Conservation (phyloP, 2,329 filamentous ascomycete genomes). For the Delphinella strobiligena region DNA sequence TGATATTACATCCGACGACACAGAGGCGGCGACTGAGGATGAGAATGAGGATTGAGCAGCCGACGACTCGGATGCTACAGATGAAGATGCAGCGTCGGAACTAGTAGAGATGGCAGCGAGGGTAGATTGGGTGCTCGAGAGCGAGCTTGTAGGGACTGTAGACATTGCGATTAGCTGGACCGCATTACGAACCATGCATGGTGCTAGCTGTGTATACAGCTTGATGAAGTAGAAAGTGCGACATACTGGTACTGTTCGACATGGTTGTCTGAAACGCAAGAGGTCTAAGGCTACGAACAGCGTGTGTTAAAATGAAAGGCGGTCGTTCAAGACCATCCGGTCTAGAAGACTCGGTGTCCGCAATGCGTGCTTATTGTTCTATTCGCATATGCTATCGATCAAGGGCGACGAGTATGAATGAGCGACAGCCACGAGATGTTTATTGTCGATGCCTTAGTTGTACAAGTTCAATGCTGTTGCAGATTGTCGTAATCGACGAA, state of each 20-base stretch:
- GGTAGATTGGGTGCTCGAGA: slow-evolving; percentile 1
- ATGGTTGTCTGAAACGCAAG: not conserved
- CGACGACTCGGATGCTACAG: slow-evolving; percentile 12
- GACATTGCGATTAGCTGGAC: slow-evolving; percentile 1
- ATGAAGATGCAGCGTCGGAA: slow-evolving; percentile 9
- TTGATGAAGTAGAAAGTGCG: not conserved
- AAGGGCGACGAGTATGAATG: not conserved
- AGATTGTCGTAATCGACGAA: no score
- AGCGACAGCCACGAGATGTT: not conserved
- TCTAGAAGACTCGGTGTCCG: not conserved
- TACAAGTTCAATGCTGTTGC: no score
- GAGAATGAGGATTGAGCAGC: slow-evolving; percentile 9
- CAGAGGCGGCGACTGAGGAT: slow-evolving; percentile 13
- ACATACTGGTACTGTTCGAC: slow-evolving; percentile 7
- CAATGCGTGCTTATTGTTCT: not conserved
- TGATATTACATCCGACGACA: slow-evolving; percentile 6
- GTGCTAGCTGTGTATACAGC: slow-evolving; percentile 1
- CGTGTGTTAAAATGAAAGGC: not conserved
- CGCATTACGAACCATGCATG: no score
- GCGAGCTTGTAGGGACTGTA: not conserved
- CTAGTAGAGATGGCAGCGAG: slow-evolving; percentile 4
- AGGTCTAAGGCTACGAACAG: not conserved
- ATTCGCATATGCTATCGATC: not conserved
- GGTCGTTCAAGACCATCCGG: not conserved
- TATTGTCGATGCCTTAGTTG: not conserved